These are phyloP conservation scores for Naganishia randhawae DNA, from an alignment of 768 basidiomycete species.

Conservation along the genomic window DNA sequence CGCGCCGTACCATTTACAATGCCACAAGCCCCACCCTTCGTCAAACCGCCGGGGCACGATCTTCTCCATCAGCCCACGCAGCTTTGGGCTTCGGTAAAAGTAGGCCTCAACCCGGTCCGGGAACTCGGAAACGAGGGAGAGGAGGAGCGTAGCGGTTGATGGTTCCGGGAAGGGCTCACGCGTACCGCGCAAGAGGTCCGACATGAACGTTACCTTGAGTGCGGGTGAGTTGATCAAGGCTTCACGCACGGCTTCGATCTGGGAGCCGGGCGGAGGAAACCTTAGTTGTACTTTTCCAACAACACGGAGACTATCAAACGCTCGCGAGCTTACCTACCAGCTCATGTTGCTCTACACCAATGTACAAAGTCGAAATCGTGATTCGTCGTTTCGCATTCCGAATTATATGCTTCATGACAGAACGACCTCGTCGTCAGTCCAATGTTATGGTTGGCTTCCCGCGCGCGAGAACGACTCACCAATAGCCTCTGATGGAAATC, in stretches of 20 bases:
- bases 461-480: slow-evolving; percentile 49
- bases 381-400: slow-evolving; percentile 70
- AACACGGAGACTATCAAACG: not conserved
- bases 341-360: slow-evolving; percentile 59
- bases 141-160: slow-evolving; percentile 57
- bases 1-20: slow-evolving; percentile 88
- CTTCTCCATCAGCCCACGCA: slow-evolving; percentile 67
- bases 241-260: slow-evolving; percentile 67
- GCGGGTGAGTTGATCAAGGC: slow-evolving; percentile 61
- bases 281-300: not conserved
- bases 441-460: not conserved
- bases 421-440: not conserved
- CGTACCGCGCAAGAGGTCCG: slow-evolving; percentile 65
- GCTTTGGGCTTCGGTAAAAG: slow-evolving; percentile 81
- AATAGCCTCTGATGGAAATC: slow-evolving; percentile 61
- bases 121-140: slow-evolving; percentile 69
- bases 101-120: slow-evolving; percentile 69
- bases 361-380: slow-evolving; percentile 64
- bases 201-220: slow-evolving; percentile 66
- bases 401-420: slow-evolving; percentile 52
- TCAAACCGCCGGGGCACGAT: slow-evolving; percentile 88
- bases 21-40: slow-evolving; percentile 99
- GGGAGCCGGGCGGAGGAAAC: slow-evolving; percentile 20
- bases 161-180: slow-evolving; percentile 53
- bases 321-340: slow-evolving; percentile 59